These are phyloP conservation scores for Alopecurus myosuroides DNA, from an alignment of 176 grass and related monocot species.

Conservation along the genomic window DNA sequence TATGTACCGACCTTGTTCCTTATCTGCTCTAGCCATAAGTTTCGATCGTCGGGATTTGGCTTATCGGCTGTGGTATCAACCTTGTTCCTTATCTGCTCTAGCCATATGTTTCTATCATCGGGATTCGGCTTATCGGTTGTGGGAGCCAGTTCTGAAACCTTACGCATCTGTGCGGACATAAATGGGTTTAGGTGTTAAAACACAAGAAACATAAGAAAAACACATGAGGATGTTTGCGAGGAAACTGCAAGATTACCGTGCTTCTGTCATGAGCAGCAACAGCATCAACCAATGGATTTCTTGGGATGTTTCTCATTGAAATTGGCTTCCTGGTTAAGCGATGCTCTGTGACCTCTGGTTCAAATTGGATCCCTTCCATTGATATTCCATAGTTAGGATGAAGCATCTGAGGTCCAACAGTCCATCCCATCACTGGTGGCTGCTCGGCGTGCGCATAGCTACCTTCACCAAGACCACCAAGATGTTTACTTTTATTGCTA, in stretches of 20 bases:
- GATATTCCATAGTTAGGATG: slow-evolving; percentile 65
- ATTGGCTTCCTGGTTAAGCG: slow-evolving; percentile 44
- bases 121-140: slow-evolving; percentile 39
- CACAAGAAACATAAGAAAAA: slow-evolving; percentile 2
- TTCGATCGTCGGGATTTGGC: slow-evolving; percentile 51
- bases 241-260: slow-evolving; percentile 45
- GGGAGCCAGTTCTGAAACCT: slow-evolving; percentile 62
- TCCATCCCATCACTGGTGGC: slow-evolving; percentile 47
- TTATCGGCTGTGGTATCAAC: slow-evolving; percentile 50
- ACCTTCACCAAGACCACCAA: slow-evolving; percentile 13
- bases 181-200: slow-evolving; percentile 20
- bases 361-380: slow-evolving; percentile 44
- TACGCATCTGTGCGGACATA: slow-evolving; percentile 73
- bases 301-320: slow-evolving; percentile 75
- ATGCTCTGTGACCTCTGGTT: slow-evolving; percentile 40
- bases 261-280: slow-evolving; percentile 97
- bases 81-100: slow-evolving; percentile 98
- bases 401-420: slow-evolving; percentile 59
- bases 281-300: slow-evolving; percentile 92
- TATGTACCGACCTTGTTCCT: slow-evolving; percentile 68
- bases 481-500: slow-evolving; percentile 12
- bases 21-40: slow-evolving; percentile 94
- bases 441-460: slow-evolving; percentile 22
- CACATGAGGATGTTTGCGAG: neutral
- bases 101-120: slow-evolving; percentile 69